phyloP scores from a whole-genome alignment of 805 yeast genomes.

The Scheffersomyces amazonensis region DNA sequence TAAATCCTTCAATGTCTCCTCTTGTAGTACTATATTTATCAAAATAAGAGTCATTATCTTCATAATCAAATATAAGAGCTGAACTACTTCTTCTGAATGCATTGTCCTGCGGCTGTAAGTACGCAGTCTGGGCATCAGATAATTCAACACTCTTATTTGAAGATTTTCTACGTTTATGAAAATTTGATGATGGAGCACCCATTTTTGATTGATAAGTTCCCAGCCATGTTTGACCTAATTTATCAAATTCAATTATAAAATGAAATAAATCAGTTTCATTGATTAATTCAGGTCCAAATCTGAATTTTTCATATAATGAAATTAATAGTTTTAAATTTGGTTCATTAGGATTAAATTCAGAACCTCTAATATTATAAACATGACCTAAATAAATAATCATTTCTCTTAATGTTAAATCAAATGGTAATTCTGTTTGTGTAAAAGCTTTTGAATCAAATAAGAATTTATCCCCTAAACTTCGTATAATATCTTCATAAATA shows the following conservation, averaged over 20 bases:
- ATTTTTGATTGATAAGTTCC: conserved; percentile 12
- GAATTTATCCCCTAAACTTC: conserved; percentile 59
- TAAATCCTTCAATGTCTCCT: not conserved
- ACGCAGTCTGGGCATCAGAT: not conserved
- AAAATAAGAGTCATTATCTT: not conserved
- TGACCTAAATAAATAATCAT: conserved; percentile 31
- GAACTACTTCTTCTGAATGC: not conserved
- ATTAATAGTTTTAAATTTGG: conserved; percentile 24
- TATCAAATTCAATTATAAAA: conserved; percentile 45
- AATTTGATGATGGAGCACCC: not conserved
- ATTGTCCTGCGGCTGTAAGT: not conserved
- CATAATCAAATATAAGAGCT: not conserved
- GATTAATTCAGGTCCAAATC: conserved; percentile 64
- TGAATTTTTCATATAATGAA: conserved; percentile 59
- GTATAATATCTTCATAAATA: conserved; percentile 52
- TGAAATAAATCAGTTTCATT: conserved; percentile 55
- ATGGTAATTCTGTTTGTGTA: conserved; percentile 32
- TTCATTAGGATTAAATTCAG: conserved; percentile 2
- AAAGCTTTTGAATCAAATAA: conserved; percentile 45
- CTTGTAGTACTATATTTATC: no score
- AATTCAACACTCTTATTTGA: not conserved
- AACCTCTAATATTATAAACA: conserved; percentile 3
- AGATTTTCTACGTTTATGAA: not conserved
- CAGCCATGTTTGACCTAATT: conserved; percentile 13
- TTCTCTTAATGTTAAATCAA: conserved; percentile 41